Conservation (phyloP, 2,329 filamentous ascomycete genomes). For the Paracamarosporium sp. region DNA sequence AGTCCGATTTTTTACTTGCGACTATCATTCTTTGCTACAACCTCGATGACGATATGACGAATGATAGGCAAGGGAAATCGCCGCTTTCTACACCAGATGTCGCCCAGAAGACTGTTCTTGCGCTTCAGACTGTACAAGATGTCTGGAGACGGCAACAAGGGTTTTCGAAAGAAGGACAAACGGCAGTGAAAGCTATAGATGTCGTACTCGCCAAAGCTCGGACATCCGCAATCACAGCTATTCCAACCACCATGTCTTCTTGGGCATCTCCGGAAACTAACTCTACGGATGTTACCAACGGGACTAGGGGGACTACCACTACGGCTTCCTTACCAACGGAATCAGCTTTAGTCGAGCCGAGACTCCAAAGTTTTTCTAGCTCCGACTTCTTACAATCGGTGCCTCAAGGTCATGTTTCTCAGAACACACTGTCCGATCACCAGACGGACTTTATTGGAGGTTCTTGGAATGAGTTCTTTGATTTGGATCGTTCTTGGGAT, state of each 20-base stretch:
- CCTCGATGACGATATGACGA: background rate
- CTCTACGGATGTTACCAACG: background rate
- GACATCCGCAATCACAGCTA: background rate
- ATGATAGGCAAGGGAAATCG: background rate
- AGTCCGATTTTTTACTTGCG: background rate
- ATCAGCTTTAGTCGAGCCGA: background rate
- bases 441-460: background rate
- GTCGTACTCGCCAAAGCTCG: background rate
- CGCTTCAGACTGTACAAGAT: background rate
- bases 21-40: conserved; percentile 1
- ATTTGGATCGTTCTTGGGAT: background rate
- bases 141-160: background rate
- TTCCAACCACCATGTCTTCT: background rate
- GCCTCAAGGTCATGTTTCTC: background rate
- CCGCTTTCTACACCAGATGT: background rate
- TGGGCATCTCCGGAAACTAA: background rate
- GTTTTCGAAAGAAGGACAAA: background rate
- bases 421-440: too few species aligned
- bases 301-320: background rate
- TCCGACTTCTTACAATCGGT: background rate
- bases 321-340: background rate
- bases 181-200: background rate
- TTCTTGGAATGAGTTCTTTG: background rate
- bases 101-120: background rate
- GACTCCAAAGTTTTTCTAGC: background rate